Conservation (phyloP, 2,329 filamentous ascomycete species). For the Pseudogymnoascus sp. region DNA sequence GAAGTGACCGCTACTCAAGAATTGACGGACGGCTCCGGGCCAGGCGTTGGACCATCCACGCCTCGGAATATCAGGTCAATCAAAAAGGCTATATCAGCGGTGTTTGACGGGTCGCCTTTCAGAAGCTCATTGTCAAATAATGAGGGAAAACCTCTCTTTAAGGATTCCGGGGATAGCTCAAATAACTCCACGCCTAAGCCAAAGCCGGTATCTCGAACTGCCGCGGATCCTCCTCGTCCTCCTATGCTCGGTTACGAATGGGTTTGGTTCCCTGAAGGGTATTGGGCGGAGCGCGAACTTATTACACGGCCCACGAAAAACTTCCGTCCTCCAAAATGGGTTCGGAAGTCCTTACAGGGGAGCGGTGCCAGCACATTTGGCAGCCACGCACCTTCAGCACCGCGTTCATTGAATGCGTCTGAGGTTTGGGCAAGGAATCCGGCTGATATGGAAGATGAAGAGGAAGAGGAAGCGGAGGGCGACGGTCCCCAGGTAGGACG, state of each 20-base stretch:
- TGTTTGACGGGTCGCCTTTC: neutral
- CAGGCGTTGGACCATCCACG: neutral
- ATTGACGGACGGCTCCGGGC: neutral
- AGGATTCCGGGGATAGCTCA: neutral
- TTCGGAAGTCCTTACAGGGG: neutral
- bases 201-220: neutral
- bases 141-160: neutral
- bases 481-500: neutral
- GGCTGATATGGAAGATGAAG: neutral
- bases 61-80: neutral
- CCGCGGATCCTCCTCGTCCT: constrained; percentile 47
- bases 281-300: constrained; percentile 53
- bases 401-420: neutral
- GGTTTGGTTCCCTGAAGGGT: constrained; percentile 58
- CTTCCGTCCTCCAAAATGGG: neutral
- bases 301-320: neutral
- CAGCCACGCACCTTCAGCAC: neutral
- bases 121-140: neutral
- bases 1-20: neutral
- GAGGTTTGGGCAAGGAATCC: neutral
- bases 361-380: neutral
- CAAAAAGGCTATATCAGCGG: neutral
- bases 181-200: neutral
- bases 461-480: neutral
- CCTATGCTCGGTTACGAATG: constrained; percentile 50